Base-by-base conservation (phyloP, 139 green algal species). In the Chlorella sp. region DNA sequence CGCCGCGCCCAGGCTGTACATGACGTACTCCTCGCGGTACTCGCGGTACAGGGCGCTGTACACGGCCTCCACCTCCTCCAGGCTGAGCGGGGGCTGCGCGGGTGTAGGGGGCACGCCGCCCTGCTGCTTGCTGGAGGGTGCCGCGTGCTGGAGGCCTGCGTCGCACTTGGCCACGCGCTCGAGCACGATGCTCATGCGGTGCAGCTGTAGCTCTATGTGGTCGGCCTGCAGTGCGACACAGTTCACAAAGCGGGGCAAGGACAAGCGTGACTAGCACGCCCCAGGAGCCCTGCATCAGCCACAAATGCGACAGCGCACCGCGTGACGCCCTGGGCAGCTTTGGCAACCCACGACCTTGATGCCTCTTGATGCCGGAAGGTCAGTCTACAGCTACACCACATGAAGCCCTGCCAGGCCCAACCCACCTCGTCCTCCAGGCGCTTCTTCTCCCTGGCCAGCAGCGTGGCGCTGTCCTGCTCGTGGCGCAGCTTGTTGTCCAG, bases 391-490 rank as follows among this genome's bases (percentile, higher is more conserved):
- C 2, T 61, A 24, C 36, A 63, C 6, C 51, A 17, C 61, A 68
- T 50, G 3, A 66, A 65, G n/a, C n/a, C n/a, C n/a, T n/a, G n/a
- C n/a, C n/a, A n/a, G n/a, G n/a, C n/a, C n/a, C n/a, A n/a, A 5
- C 36, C 62, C n/a, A 79, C 80, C 76, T 91, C 83, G n/a, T 82
- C 80, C 23, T 86, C 71, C 67, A 93, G 73, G 60, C 84, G 77
- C 31, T 79, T 76, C 69, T 87, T 80, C 76, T 97, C 88, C 33
- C 85, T 70, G 0, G 73, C 86, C 35, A 95, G 82, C 26, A 95
- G 76, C 0, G 88, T 83, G 0, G 87, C 86, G 0, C 88, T 92
- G 85, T 95, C 89, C 79, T 95, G 92, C 85, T 97, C 88, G 33
- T 91, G 86, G 49, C 88, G 70, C 59, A 97, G 82, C 68, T 86